A percentile compares a stretch with the other conserved stretches of the same genome.
These are phyloP conservation scores for Dactylonectria estremocensis DNA, from an alignment of 2,329 filamentous ascomycete species.

Conservation along the genomic window DNA sequence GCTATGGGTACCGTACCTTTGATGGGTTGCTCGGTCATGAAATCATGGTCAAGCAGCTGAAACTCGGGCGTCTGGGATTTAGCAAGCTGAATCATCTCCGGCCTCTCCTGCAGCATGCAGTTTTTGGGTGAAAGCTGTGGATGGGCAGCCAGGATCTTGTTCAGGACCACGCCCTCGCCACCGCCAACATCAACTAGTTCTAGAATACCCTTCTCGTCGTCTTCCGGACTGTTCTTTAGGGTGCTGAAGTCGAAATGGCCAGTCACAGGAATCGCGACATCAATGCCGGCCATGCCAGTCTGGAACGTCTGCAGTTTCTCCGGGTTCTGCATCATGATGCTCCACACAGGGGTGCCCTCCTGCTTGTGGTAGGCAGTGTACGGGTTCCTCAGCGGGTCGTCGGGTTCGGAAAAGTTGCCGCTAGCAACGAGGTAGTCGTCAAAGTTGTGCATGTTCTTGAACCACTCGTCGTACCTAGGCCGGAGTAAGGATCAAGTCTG, in stretches of 20 bases:
- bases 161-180: conserved; percentile 49
- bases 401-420: conserved; percentile 46
- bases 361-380: conserved; percentile 51
- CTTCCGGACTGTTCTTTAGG: conserved; percentile 42
- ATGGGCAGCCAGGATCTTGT: conserved; percentile 51
- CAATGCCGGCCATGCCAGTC: conserved; percentile 52
- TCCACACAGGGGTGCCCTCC: conserved; percentile 53
- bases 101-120: conserved; percentile 47
- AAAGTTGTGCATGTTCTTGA: conserved; percentile 53
- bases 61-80: conserved; percentile 36
- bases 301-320: conserved; percentile 50
- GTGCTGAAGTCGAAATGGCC: conserved; percentile 52
- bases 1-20: conserved; percentile 41
- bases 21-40: conserved; percentile 49
- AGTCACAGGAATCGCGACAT: conserved; percentile 51
- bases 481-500: neutral
- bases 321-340: conserved; percentile 52
- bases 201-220: conserved; percentile 35
- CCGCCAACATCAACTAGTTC: conserved; percentile 53
- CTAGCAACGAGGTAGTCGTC: conserved; percentile 50
- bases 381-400: conserved; percentile 50
- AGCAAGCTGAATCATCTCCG: conserved; percentile 48
- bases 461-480: conserved; percentile 52
- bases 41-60: conserved; percentile 48
- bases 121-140: conserved; percentile 41